Evolutionary conservation across 2,329 filamentous ascomycete species (phyloP).

Genomic region (Aspergillus intermedius): DNA sequence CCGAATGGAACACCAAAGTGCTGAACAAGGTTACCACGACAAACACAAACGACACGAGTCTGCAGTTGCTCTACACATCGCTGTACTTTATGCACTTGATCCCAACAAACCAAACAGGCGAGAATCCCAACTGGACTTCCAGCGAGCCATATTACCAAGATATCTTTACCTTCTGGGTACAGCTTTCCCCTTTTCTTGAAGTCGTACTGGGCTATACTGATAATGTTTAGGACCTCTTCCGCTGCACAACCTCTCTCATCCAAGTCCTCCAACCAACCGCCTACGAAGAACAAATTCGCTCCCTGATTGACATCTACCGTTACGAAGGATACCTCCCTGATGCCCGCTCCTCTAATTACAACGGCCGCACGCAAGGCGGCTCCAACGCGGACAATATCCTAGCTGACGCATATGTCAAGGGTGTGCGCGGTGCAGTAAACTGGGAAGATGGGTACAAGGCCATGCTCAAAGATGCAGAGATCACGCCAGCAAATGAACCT

Average conservation of each 20-base stretch:
- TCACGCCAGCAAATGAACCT: slow-evolving; percentile 53
- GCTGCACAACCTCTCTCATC: slow-evolving; percentile 58
- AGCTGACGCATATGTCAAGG: slow-evolving; percentile 66
- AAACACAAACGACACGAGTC: slow-evolving; percentile 49
- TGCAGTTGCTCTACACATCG: slow-evolving; percentile 59
- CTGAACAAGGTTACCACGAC: slow-evolving; percentile 59
- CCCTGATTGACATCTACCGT: slow-evolving; percentile 62
- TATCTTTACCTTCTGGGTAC: slow-evolving; percentile 61
- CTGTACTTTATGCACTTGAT: slow-evolving; percentile 65
- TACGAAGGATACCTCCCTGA: slow-evolving; percentile 60
- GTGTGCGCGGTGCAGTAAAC: slow-evolving; percentile 53
- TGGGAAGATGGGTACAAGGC: slow-evolving; percentile 59
- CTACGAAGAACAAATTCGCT: slow-evolving; percentile 61
- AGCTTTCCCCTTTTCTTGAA: not conserved
- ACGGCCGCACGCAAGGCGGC: slow-evolving; percentile 63
- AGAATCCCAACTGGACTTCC: slow-evolving; percentile 61
- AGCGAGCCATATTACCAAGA: slow-evolving; percentile 65
- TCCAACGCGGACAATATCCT: slow-evolving; percentile 66
- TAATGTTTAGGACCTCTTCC: slow-evolving; percentile 47
- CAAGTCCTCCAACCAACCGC: slow-evolving; percentile 58
- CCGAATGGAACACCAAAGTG: slow-evolving; percentile 56
- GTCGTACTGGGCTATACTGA: not conserved
- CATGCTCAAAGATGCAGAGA: slow-evolving; percentile 63
- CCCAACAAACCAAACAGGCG: slow-evolving; percentile 63
- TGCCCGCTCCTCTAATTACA: slow-evolving; percentile 61